These are phyloP conservation scores for Thalassiosira exigua DNA, from an alignment of 352 stramenopile genomes.

Conservation along the genomic window DNA sequence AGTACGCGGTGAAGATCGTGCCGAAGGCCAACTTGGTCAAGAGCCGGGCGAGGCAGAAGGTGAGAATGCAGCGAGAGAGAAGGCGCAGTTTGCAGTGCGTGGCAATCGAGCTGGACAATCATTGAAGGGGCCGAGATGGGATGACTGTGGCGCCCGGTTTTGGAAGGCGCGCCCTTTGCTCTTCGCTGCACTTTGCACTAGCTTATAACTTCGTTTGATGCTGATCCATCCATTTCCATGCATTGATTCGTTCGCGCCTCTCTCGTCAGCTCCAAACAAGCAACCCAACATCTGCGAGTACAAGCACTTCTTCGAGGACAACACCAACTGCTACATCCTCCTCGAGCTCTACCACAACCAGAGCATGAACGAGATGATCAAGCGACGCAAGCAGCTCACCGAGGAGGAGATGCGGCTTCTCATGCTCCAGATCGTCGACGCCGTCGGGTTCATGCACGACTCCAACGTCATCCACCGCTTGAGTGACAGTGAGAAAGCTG, in stretches of 20 bases:
- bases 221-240: too few relatives aligned
- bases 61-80: conserved; percentile 70
- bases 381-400: conserved; percentile 92
- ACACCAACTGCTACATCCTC: conserved; percentile 96
- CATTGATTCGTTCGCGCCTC: too few relatives aligned
- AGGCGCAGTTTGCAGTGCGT: not conserved
- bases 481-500: conserved; percentile 94
- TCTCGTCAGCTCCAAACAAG: conserved; percentile 91
- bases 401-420: conserved; percentile 95
- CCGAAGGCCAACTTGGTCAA: conserved; percentile 97
- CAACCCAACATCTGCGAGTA: conserved; percentile 96
- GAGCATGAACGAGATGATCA: conserved; percentile 95
- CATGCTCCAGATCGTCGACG: conserved; percentile 90
- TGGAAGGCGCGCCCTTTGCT: too few relatives aligned
- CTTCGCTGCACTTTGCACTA: too few relatives aligned
- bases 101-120: too few relatives aligned
- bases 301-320: conserved; percentile 98
- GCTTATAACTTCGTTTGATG: too few relatives aligned
- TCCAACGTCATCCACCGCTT: conserved; percentile 95
- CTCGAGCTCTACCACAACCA: conserved; percentile 97
- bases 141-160: too few relatives aligned
- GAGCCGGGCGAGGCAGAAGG: conserved; percentile 94
- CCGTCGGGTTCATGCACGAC: conserved; percentile 94
- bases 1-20: conserved; percentile 98
- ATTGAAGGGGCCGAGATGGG: too few relatives aligned